phyloP scores from a whole-genome alignment of 352 stramenopile species.

The Phytophthora cactorum region DNA sequence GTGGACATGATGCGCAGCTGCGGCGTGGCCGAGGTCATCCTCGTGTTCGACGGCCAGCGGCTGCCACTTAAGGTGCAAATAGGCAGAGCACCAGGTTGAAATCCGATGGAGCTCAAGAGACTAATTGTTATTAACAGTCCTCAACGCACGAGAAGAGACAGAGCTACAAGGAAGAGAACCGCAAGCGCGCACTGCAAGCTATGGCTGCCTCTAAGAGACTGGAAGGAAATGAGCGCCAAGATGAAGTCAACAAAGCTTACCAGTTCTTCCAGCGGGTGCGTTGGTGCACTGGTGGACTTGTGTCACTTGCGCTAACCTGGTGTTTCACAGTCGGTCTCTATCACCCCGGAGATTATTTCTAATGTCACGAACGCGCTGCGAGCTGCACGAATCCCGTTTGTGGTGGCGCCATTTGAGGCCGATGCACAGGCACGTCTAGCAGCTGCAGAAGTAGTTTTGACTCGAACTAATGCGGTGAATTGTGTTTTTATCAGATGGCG shows the following conservation, averaged over 20 bases:
- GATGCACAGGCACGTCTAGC: constrained; percentile 55
- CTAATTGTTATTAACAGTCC: constrained; percentile 39
- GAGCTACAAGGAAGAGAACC: constrained; percentile 64
- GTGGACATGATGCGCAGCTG: constrained; percentile 64
- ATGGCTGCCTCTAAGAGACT: constrained; percentile 60
- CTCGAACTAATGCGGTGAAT: neutral
- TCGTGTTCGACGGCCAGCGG: constrained; percentile 81
- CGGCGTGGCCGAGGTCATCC: constrained; percentile 59
- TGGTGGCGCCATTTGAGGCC: constrained; percentile 79
- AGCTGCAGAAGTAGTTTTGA: neutral
- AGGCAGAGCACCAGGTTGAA: neutral
- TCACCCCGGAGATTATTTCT: constrained; percentile 64
- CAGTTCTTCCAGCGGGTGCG: constrained; percentile 61
- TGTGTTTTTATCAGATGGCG: constrained; percentile 53
- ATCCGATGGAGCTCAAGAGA: neutral
- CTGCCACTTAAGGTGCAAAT: constrained; percentile 67
- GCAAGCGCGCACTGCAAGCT: constrained; percentile 50
- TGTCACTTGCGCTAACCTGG: neutral
- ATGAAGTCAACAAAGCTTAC: constrained; percentile 65
- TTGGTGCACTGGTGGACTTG: neutral
- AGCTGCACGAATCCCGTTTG: constrained; percentile 51
- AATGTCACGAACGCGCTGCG: constrained; percentile 67
- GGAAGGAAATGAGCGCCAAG: constrained; percentile 51
- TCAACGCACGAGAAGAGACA: constrained; percentile 72
- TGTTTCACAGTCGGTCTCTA: constrained; percentile 57